These are phyloP conservation scores for Myriosclerotinia duriaeana DNA, from an alignment of 2,329 filamentous ascomycete genomes.

Conservation along the genomic window DNA sequence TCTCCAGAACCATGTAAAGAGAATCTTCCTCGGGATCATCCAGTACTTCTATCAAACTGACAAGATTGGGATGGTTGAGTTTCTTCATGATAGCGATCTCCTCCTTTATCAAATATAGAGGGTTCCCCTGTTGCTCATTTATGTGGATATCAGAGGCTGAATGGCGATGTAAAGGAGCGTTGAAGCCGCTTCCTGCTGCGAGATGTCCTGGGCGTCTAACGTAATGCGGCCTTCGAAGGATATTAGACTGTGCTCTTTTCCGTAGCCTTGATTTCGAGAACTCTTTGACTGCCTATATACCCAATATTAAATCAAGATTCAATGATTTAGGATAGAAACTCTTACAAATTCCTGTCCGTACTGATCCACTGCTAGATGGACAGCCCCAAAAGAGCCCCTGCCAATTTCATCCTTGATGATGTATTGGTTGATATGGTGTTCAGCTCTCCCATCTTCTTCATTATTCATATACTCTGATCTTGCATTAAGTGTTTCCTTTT, in stretches of 20 bases:
- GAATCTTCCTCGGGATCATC: conserved; percentile 96
- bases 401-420: conserved; percentile 92
- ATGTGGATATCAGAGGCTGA: conserved; percentile 53
- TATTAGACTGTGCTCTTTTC: conserved; percentile 86
- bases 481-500: conserved; percentile 82
- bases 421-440: conserved; percentile 94
- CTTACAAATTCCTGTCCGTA: conserved; percentile 90
- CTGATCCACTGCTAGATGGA: conserved; percentile 87
- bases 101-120: conserved; percentile 85
- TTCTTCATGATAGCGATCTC: conserved; percentile 99
- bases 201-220: conserved; percentile 50
- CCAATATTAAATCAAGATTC: conserved; percentile 23
- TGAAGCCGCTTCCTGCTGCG: conserved; percentile 48
- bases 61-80: conserved; percentile 90
- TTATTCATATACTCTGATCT: conserved; percentile 83
- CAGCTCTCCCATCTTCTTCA: conserved; percentile 74
- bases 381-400: conserved; percentile 91
- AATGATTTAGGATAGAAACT: conserved; percentile 3
- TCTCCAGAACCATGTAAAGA: conserved; percentile 97
- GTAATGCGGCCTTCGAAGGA: conserved; percentile 65
- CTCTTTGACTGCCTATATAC: conserved; percentile 82
- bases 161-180: conserved; percentile 49
- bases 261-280: conserved; percentile 91
- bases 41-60: conserved; percentile 87
- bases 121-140: conserved; percentile 62